Evolutionary conservation across 129 eudicot species (phyloP), one percentile per base, ranked within the genome.

Genomic region (Saussurea involucrata): DNA sequence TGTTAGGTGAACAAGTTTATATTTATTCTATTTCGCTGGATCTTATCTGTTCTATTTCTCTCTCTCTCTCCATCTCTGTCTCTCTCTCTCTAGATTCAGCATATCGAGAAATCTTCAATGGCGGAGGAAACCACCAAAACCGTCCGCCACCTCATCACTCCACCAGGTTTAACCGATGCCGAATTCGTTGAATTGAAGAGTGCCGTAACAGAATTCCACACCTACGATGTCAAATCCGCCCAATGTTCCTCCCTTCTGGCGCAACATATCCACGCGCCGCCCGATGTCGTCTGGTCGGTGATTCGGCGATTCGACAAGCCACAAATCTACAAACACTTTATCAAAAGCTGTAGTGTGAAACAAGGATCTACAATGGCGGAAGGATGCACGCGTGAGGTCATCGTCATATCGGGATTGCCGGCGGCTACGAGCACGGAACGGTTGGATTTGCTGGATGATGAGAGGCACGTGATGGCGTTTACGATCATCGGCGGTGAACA

Each of bases 201-300:
- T 0, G 57, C 22, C 4, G 70, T 90, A 21, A 6, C 79, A 80
- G 87, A 84, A 55, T 88, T 85, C 88, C 98, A 93, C 85, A 83
- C 85, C 66, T 93, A 93, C 98, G 46, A 27, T 12, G 80, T 93
- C 88, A 66, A 63, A 33, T 13, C 79, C 1, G 75, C 81, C 49
- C 98, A 88, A 78, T 90, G 98, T 67, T 93, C 96, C 0, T 90
- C 98, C 82, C 78, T 93, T 53, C 96, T 93, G 78, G 92, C 92
- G 29, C 96, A 90, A 60, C 86, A 85, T 75, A 71, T 93, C 88
- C 92, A 90, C 92, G 98, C 98, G 86, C 96, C 98, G 18, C 80
- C 79, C 71, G 57, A 68, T 34, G 72, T 72, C 68, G 92, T 92
- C 20, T 92, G 98, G 98, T 90, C 94, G 28, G 76, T 90, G 66